phyloP scores from a whole-genome alignment of 2,329 filamentous ascomycete species.

The Xylaria sp. region DNA sequence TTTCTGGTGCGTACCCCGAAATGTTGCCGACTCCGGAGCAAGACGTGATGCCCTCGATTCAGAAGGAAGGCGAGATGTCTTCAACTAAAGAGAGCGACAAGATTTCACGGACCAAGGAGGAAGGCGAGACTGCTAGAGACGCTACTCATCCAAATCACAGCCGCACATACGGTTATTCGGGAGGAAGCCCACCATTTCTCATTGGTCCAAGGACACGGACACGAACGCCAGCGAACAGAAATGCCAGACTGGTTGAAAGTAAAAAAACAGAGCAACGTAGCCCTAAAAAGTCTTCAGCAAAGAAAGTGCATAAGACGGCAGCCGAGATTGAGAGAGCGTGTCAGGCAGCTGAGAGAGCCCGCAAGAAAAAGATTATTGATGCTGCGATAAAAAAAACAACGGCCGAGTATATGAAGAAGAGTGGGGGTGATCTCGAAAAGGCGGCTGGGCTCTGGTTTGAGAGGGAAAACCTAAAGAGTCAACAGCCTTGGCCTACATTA shows the following conservation, averaged over 20 bases:
- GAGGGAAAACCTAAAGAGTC: constrained; percentile 18
- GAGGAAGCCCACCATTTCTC: too few relatives aligned
- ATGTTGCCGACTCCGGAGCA: too few relatives aligned
- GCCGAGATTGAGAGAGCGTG: neutral
- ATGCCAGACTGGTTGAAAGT: neutral
- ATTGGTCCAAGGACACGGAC: neutral
- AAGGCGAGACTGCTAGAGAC: neutral
- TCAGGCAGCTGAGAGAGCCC: neutral
- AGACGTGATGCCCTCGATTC: too few relatives aligned
- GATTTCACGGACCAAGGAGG: too few relatives aligned
- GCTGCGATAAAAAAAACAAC: neutral
- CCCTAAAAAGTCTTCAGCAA: neutral
- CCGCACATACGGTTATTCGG: neutral
- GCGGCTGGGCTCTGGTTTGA: constrained; percentile 11
- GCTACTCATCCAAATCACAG: neutral
- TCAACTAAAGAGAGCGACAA: too few relatives aligned
- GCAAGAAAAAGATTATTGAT: neutral
- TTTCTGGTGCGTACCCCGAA: neutral
- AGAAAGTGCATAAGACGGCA: neutral
- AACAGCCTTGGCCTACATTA: constrained; percentile 35
- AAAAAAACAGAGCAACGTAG: neutral
- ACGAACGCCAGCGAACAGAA: neutral
- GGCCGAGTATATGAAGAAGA: constrained; percentile 9
- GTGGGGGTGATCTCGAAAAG: constrained; percentile 5
- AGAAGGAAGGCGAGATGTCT: too few relatives aligned